Base-by-base conservation (phyloP, 1,284 basidiomycete genomes). In the Cryptococcus sp. region DNA sequence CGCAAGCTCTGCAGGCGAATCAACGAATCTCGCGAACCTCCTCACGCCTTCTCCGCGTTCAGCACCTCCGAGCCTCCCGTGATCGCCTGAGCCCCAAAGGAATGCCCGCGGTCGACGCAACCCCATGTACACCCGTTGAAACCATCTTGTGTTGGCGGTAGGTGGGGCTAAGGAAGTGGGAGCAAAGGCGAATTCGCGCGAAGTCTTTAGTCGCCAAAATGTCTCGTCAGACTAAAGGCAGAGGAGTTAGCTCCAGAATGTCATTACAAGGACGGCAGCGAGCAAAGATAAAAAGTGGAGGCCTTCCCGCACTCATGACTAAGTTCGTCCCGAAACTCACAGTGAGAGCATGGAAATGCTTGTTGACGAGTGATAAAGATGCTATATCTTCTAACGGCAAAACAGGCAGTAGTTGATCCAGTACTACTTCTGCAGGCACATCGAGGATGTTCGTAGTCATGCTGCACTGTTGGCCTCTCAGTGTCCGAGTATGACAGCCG, bases 121-220 rank as follows among this genome's bases (percentile, higher is more conserved):
- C 3, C 89, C 86, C 50, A 82, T 82, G 78, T 92, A 93, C 38
- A 93, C 85, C 64, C 86, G 83, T 76, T 87, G 87, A 84, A 86
- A 92, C 50, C 89, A 90, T 49, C 79, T 63, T 20, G 59, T 59
- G 5, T 52, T 54, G 23, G 56, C 56, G 47, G 39, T 45, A 44
- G 55, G 46, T 10, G 67, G 67, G 19, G 59, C 66, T 13, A 69
- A 63, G 16, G 60, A 57, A 16, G 64, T 52, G 5, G 84, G 84
- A 15, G 85, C 81, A 69, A 90, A 91, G 69, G 91, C 88, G 80
- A 87, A 93, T 72, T 93, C 91, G n/a, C 76, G 70, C 39, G 82
- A 73, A 8, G 90, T 81, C 64, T 85, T 87, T 34, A 82, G 80
- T 66, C 86, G 87, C 91, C 91, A 93, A 59, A 92, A 83, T 0